Base-by-base conservation (phyloP, 345 rosid species). In the Gossypium bickii region DNA sequence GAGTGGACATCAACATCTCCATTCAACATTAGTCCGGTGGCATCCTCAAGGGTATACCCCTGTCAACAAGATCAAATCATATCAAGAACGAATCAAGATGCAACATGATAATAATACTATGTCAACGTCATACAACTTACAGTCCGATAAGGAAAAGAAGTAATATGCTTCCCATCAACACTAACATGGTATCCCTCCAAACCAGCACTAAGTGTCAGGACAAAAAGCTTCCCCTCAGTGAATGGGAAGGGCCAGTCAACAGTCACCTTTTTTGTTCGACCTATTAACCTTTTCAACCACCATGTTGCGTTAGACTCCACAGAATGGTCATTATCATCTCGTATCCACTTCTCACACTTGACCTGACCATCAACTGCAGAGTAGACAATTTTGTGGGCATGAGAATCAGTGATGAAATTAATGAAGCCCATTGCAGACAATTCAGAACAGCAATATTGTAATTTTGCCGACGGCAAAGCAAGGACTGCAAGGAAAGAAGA, bases 331-430 rank as follows among this genome's bases (percentile, higher is more conserved):
- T 87, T 89, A 78, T 94, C 94, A 80, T 92, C 95, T 55, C 88
- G 89, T 66, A 88, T 89, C 98, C 98, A 94, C 82, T 91, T 90
- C 85, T 94, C 98, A 79, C 98, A 92, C 88, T 92, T 92, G 62
- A 86, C 84, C 78, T 82, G 93, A 63, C 89, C 88, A 77, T 94
- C 98, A 84, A 94, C 98, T 94, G 87, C 81, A 88, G 63, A 80
- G 80, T 65, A 79, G 49, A 60, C 66, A 51, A 67, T 45, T 41
- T 49, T 17, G 38, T 20, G 57, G 53, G 25, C 62, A 55, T 22
- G 20, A 70, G 20, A 62, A 59, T 59, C 38, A 25, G 38, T 9
- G 52, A 66, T 48, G 20, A 29, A 74, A 29, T 62, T 27, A 63
- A 55, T 64, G 22, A 51, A 47, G n/a, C 47, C 47, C 57, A 20